Evolutionary conservation across 306 rosid species (phyloP).

Genomic region (Elaeagnus macrophylla): DNA sequence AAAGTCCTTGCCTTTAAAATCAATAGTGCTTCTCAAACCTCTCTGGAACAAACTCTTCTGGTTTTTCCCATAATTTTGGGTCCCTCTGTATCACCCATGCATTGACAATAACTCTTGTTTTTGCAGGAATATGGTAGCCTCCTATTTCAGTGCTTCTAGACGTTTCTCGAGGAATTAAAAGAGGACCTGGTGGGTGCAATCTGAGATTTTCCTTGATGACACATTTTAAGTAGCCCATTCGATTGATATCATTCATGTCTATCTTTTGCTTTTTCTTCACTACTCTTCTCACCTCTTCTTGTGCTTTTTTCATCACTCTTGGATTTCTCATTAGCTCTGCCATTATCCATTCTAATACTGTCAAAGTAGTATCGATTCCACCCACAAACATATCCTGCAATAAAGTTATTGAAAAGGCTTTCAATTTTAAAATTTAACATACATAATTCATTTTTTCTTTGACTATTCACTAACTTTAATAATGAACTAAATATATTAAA

Average conservation of each 20-base stretch:
- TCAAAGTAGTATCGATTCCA: constrained; percentile 26
- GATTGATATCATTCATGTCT: constrained; percentile 21
- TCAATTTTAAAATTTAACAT: no score
- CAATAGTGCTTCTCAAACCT: constrained; percentile 15
- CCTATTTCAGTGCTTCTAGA: constrained; percentile 5
- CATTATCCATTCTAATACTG: constrained; percentile 39
- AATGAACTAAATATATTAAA: no score
- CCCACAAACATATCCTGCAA: constrained; percentile 47
- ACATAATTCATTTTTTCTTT: no score
- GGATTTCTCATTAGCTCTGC: constrained; percentile 41
- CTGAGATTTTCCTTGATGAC: constrained; percentile 41
- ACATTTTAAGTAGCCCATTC: constrained; percentile 46
- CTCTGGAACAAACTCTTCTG: constrained; percentile 31
- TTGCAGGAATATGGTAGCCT: constrained; percentile 31
- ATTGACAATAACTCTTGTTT: constrained; percentile 30
- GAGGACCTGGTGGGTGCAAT: constrained; percentile 36
- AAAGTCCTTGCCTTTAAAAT: constrained; percentile 25
- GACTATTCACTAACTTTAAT: no score
- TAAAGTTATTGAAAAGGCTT: no score
- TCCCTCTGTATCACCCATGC: constrained; percentile 41
- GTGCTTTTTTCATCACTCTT: constrained; percentile 36
- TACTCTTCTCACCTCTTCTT: constrained; percentile 45
- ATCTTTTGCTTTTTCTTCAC: constrained; percentile 29
- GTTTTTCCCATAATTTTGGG: constrained; percentile 24
- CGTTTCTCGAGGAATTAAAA: constrained; percentile 30